Conservation (phyloP, 768 basidiomycete species). For the Panaeolus papilionaceus region DNA sequence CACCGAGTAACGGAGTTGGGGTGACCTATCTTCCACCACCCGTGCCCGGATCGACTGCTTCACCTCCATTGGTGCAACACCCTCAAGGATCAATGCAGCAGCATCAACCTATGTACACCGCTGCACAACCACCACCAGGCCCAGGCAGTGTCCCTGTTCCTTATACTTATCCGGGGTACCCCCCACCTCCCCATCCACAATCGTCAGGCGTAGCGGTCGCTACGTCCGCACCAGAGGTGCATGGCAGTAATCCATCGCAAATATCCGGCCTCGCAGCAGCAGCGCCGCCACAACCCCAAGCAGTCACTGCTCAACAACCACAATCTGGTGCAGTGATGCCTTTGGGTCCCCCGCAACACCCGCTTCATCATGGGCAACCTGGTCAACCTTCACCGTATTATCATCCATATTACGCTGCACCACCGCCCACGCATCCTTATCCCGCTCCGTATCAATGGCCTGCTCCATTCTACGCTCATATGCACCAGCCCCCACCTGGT, state of each 20-base stretch:
- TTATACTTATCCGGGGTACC: conserved; percentile 24
- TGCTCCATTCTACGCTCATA: conserved; percentile 13
- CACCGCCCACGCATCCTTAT: conserved; percentile 19
- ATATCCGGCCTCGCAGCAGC: conserved; percentile 23
- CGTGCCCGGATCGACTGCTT: conserved; percentile 16
- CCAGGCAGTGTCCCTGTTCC: conserved; percentile 17
- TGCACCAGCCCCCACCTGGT: conserved; percentile 12
- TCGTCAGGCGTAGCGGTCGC: conserved; percentile 20
- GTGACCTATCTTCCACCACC: conserved; percentile 20
- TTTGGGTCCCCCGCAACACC: conserved; percentile 15
- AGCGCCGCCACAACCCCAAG: conserved; percentile 20
- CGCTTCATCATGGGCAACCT: conserved; percentile 6
- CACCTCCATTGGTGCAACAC: conserved; percentile 14
- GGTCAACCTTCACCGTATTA: conserved; percentile 20
- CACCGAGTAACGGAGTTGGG: conserved; percentile 19
- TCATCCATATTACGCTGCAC: conserved; percentile 20
- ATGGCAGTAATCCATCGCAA: conserved; percentile 38
- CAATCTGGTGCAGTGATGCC: conserved; percentile 18
- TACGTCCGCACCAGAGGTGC: conserved; percentile 27
- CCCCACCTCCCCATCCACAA: conserved; percentile 25
- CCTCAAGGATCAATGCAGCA: conserved; percentile 13
- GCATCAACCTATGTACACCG: not conserved
- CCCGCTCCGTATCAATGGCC: conserved; percentile 17
- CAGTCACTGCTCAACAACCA: conserved; percentile 17
- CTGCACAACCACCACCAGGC: conserved; percentile 6